Conservation (phyloP, 2,329 filamentous ascomycete species). For the Verticillium tricorpus region DNA sequence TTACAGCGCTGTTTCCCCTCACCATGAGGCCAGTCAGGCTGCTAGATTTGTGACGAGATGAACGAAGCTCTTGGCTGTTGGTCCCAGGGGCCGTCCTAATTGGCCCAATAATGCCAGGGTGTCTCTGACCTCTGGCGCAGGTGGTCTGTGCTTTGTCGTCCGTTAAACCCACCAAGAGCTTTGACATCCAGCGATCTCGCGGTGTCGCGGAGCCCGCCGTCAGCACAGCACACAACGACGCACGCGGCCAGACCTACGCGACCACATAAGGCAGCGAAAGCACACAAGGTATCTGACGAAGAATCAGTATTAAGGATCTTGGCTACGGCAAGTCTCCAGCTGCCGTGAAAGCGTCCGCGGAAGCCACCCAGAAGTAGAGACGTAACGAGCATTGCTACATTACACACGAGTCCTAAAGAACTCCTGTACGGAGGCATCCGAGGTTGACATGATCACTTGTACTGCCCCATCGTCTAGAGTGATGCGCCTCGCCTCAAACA, state of each 20-base stretch:
- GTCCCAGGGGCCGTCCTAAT: neutral
- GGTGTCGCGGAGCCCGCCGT: neutral
- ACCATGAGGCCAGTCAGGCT: no score
- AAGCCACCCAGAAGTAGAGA: neutral
- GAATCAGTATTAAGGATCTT: neutral
- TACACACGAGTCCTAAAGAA: neutral
- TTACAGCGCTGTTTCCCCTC: no score
- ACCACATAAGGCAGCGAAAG: neutral
- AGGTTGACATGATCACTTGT: neutral
- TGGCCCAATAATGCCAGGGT: neutral
- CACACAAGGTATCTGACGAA: neutral
- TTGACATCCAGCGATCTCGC: neutral
- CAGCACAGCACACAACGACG: neutral
- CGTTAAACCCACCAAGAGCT: neutral
- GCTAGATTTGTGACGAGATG: no score
- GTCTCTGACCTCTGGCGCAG: no score
- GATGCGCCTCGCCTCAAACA: constrained; percentile 1
- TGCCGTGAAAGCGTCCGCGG: neutral
- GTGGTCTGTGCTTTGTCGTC: neutral
- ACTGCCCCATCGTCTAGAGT: neutral
- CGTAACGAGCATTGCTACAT: neutral
- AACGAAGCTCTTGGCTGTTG: no score
- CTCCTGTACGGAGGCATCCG: neutral
- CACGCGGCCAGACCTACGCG: neutral
- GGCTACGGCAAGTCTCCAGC: neutral